These are phyloP conservation scores for Ogataea hybrid DNA, from an alignment of 1,139 yeast genomes.

Conservation along the genomic window DNA sequence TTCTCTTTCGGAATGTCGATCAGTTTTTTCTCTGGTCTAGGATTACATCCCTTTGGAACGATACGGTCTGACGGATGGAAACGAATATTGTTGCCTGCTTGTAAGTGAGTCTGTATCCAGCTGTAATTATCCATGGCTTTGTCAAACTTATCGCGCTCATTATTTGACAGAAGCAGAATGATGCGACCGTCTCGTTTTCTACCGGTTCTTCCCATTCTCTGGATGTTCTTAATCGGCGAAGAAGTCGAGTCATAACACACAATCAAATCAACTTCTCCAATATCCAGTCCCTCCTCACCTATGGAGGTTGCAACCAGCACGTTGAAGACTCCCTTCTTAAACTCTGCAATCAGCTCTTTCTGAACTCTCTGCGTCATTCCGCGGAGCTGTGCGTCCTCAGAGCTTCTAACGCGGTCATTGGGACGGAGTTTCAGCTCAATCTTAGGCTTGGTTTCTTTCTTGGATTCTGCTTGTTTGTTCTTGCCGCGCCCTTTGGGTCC, in stretches of 20 bases:
- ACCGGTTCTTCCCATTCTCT: conserved; percentile 98
- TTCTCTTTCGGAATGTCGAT: conserved; percentile 75
- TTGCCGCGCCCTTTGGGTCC: conserved; percentile 38
- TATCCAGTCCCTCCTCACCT: conserved; percentile 98
- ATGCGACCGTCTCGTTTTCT: conserved; percentile 89
- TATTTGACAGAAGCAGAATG: conserved; percentile 70
- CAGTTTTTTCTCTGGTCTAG: conserved; percentile 51
- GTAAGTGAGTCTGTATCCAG: conserved; percentile 66
- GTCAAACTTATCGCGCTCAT: conserved; percentile 77
- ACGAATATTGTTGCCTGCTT: conserved; percentile 40
- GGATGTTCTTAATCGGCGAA: conserved; percentile 91
- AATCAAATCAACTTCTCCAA: conserved; percentile 94
- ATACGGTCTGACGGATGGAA: conserved; percentile 58
- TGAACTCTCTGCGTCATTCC: conserved; percentile 76
- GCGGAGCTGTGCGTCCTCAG: conserved; percentile 50
- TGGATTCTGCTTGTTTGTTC: conserved; percentile 23
- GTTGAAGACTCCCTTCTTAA: conserved; percentile 70
- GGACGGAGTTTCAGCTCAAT: conserved; percentile 17
- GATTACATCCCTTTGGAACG: conserved; percentile 55
- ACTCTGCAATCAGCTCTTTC: conserved; percentile 68
- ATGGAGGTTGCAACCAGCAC: conserved; percentile 93
- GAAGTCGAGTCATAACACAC: conserved; percentile 90
- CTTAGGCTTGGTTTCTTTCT: conserved; percentile 18
- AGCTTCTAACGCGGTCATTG: conserved; percentile 37
- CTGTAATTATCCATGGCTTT: conserved; percentile 84